Evolutionary conservation across 164 flowering plant genomes (phyloP).

Genomic region (Magnolia kwangsiensis): DNA sequence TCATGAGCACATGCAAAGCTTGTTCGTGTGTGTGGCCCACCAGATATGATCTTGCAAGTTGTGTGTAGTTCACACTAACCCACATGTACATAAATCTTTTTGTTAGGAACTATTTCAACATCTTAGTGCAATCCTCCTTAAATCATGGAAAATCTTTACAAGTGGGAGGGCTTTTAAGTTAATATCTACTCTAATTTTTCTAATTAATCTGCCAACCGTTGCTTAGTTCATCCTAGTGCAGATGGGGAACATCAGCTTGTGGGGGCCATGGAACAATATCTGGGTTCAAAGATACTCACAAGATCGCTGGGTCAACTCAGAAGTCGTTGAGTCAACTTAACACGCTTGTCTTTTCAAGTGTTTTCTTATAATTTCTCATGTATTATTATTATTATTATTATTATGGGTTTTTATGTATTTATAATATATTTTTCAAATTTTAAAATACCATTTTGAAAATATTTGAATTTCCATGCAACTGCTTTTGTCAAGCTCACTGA

Average conservation of each 20-base stretch:
- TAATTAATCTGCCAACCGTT: not conserved
- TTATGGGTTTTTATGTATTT: too few relatives aligned
- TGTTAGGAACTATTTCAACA: not conserved
- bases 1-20: not conserved
- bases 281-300: too few relatives aligned
- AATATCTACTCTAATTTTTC: not conserved
- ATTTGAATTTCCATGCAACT: too few relatives aligned
- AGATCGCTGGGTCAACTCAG: too few relatives aligned
- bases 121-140: not conserved
- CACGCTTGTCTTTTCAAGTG: too few relatives aligned
- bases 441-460: too few relatives aligned
- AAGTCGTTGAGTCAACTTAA: too few relatives aligned
- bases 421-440: too few relatives aligned
- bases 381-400: too few relatives aligned
- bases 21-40: not conserved
- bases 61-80: not conserved
- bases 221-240: not conserved
- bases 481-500: too few relatives aligned
- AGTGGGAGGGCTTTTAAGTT: not conserved
- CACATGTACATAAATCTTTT: not conserved
- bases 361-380: too few relatives aligned
- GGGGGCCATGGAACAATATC: not conserved
- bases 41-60: not conserved
- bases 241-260: not conserved
- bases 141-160: not conserved